phyloP scores from a whole-genome alignment of 2,329 filamentous ascomycete species.

The Grosmannia clavigera region DNA sequence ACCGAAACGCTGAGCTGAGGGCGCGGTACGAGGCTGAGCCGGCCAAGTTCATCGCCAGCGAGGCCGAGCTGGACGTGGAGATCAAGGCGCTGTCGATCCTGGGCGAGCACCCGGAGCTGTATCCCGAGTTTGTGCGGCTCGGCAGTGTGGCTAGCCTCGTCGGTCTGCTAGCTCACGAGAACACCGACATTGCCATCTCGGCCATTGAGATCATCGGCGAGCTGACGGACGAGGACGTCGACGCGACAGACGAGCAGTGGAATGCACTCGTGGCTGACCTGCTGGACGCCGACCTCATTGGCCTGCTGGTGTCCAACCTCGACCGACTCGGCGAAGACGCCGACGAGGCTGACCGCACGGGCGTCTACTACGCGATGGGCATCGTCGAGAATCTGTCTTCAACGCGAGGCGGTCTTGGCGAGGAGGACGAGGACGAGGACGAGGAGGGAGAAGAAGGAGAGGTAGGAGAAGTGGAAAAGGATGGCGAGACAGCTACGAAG shows the following conservation, averaged over 20 bases:
- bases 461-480: neutral
- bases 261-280: conserved; percentile 56
- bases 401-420: conserved; percentile 22
- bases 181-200: conserved; percentile 90
- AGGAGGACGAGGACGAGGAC: neutral
- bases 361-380: conserved; percentile 73
- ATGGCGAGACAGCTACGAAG: too few relatives aligned
- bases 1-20: conserved; percentile 78
- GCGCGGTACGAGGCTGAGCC: conserved; percentile 74
- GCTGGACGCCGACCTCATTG: conserved; percentile 57
- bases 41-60: conserved; percentile 68
- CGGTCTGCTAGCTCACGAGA: conserved; percentile 79
- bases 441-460: neutral
- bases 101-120: conserved; percentile 74
- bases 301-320: conserved; percentile 66
- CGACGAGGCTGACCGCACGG: conserved; percentile 60
- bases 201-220: conserved; percentile 83
- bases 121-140: conserved; percentile 64
- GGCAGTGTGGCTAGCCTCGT: conserved; percentile 65
- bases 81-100: conserved; percentile 81
- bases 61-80: conserved; percentile 80
- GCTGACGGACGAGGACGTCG: conserved; percentile 85
- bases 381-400: conserved; percentile 82
- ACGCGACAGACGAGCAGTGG: conserved; percentile 72
- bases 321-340: conserved; percentile 63